Evolutionary conservation across 1,284 basidiomycete species (phyloP).

Genomic region (Stygiomarasmius scandens): DNA sequence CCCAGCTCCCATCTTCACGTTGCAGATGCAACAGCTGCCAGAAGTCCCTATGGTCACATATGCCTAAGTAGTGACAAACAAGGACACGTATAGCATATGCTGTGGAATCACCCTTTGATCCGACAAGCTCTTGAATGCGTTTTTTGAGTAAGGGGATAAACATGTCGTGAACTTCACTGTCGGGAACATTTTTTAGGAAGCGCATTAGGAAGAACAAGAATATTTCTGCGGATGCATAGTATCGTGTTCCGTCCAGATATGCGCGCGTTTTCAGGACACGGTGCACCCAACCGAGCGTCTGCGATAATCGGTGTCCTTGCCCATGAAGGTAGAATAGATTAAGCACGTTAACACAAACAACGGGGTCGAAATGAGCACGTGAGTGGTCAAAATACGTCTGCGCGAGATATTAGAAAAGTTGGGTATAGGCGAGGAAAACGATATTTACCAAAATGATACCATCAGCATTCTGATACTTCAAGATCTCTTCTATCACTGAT

Average conservation of each 20-base stretch:
- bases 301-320: constrained; percentile 46
- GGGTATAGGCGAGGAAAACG: neutral
- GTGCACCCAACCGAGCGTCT: constrained; percentile 54
- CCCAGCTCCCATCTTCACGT: constrained; percentile 43
- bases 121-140: constrained; percentile 51
- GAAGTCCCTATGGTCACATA: constrained; percentile 32
- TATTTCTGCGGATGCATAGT: constrained; percentile 53
- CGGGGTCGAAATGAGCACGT: constrained; percentile 54
- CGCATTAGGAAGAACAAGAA: constrained; percentile 6
- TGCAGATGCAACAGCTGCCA: constrained; percentile 34
- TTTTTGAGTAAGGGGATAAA: constrained; percentile 44
- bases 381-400: constrained; percentile 58
- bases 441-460: constrained; percentile 45
- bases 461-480: constrained; percentile 48
- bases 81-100: constrained; percentile 42
- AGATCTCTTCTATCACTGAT: constrained; percentile 55
- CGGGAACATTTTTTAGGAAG: constrained; percentile 44
- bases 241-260: constrained; percentile 59
- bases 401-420: constrained; percentile 3
- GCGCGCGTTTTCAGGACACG: constrained; percentile 54
- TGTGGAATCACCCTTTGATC: constrained; percentile 48
- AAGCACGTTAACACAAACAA: constrained; percentile 55
- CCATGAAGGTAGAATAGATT: constrained; percentile 52
- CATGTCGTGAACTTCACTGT: constrained; percentile 38
- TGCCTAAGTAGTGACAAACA: constrained; percentile 27